These are phyloP conservation scores for Arxiozyma slooffiae DNA, from an alignment of 1,139 yeast species.

Conservation along the genomic window DNA sequence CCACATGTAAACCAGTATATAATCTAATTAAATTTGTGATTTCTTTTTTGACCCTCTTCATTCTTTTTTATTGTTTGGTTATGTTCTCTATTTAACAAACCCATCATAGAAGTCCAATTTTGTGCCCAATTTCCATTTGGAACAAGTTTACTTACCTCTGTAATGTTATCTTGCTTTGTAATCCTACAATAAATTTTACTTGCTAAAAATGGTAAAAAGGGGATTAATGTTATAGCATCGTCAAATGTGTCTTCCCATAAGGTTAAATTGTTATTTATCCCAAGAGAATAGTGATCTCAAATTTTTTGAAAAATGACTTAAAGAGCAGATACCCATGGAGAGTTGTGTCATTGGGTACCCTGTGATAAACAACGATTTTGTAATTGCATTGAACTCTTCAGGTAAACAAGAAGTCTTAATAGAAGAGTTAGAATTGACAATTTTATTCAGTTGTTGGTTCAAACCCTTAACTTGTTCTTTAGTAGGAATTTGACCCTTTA, in stretches of 20 bases:
- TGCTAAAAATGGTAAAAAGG: slow-evolving; percentile 66
- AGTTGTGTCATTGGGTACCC: slow-evolving; percentile 98
- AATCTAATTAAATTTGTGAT: slow-evolving; percentile 87
- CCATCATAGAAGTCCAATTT: slow-evolving; percentile 1
- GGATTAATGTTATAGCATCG: slow-evolving; percentile 79
- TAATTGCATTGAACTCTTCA: slow-evolving; percentile 56
- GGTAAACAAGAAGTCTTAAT: slow-evolving; percentile 3
- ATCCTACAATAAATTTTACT: slow-evolving; percentile 77
- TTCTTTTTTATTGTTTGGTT: neutral
- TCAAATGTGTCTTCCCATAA: slow-evolving; percentile 92
- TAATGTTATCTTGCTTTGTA: slow-evolving; percentile 82
- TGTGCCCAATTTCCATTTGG: slow-evolving; percentile 56
- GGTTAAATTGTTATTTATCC: slow-evolving; percentile 66
- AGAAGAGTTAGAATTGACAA: neutral
- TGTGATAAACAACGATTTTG: slow-evolving; percentile 74
- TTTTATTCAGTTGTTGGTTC: slow-evolving; percentile 50
- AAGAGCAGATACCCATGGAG: slow-evolving; percentile 84
- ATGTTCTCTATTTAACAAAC: neutral
- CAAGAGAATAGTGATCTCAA: slow-evolving; percentile 84
- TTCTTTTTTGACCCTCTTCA: slow-evolving; percentile 9
- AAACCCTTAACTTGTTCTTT: slow-evolving; percentile 64
- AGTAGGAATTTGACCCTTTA: slow-evolving; percentile 85
- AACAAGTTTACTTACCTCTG: slow-evolving; percentile 63
- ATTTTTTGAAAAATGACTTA: slow-evolving; percentile 84
- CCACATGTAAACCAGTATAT: slow-evolving; percentile 90